Evolutionary conservation across 2,329 filamentous ascomycete genomes (phyloP), one percentile per base, ranked within the genome.

Genomic region (Calonectria ilicicola): DNA sequence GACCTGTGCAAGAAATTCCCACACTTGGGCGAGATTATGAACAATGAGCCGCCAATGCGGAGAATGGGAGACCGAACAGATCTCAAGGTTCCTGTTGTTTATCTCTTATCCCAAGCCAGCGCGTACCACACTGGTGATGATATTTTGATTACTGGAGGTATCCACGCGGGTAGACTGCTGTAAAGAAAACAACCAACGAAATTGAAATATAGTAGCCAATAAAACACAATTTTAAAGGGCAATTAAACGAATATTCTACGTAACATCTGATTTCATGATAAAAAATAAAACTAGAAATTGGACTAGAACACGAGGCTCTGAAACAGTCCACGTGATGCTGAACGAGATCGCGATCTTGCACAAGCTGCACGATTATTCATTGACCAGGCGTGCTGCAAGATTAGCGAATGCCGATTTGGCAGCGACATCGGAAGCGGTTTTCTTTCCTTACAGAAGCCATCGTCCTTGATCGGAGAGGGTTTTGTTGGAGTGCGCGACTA

Each of bases 61-160:
- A 77, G 82, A 19, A 83, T 85, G 73, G 83, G 81, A 27, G 82
- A 83, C 58, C 78, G 82, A 3, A 79, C 81, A 12, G 85, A 86
- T 73, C 77, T 86, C 12, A 84, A 84, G 69, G 82, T 81, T 7
- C 82, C 83, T 0, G 83, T 83, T 58, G 83, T 86, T 8, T 86
- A 84, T 72, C 79, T 86, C 10, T 74, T 86, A 3, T 84, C 80
- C 26, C 81, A 86, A 68, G 85, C 85, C 7, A 82, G 82, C 42
- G 81, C 84, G 2, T 86, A 86, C 71, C 82, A 83, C n/a, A 87
- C 84, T 8, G 81, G 80, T 1, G 81, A 81, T 42, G 85, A 87
- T 75, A 79, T 85, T 26, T 65, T 83, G n/a, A 80, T 83, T 27
- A 83, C 82, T 15, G 83, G 84, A 32, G 84, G 83, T 23, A 80